Conservation (phyloP, 2,329 filamentous ascomycete species). For the Stylonectria norvegica region DNA sequence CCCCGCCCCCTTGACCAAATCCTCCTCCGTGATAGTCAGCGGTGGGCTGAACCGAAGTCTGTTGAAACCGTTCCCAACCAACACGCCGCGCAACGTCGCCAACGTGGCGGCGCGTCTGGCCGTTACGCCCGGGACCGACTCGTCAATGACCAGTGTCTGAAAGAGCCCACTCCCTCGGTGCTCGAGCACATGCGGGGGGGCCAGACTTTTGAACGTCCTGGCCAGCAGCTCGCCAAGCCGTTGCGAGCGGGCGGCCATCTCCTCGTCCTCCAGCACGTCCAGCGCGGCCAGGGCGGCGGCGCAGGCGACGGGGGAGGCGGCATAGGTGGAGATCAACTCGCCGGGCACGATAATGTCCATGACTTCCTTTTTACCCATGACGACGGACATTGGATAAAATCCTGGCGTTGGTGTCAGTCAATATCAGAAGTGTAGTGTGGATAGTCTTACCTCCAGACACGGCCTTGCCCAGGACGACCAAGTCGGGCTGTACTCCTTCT, state of each 20-base stretch:
- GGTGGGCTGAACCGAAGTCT: constrained; percentile 9
- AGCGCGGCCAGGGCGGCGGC: constrained; percentile 5
- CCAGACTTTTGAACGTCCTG: constrained; percentile 1
- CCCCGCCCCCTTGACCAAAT: constrained; percentile 4
- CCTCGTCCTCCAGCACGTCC: constrained; percentile 3
- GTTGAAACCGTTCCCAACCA: constrained; percentile 5
- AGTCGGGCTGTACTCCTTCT: constrained; percentile 80
- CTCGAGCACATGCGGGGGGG: constrained; percentile 4
- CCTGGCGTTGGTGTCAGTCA: constrained; percentile 3
- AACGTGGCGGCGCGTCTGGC: constrained; percentile 4
- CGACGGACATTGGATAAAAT: constrained; percentile 7
- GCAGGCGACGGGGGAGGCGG: constrained; percentile 1
- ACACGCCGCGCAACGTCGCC: constrained; percentile 2
- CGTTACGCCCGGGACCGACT: constrained; percentile 3
- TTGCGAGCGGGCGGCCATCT: constrained; percentile 2
- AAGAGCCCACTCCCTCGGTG: constrained; percentile 8
- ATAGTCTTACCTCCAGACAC: background rate
- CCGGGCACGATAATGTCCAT: constrained; percentile 1
- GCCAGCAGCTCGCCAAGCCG: constrained; percentile 6
- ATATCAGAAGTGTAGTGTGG: no score
- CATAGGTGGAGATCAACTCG: constrained; percentile 7
- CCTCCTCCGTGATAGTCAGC: constrained; percentile 8
- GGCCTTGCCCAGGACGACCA: constrained; percentile 78
- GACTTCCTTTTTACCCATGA: constrained; percentile 5
- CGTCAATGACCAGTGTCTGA: constrained; percentile 8